These are phyloP conservation scores for Noccaea bulbosa DNA, from an alignment of 345 rosid genomes.

Conservation along the genomic window DNA sequence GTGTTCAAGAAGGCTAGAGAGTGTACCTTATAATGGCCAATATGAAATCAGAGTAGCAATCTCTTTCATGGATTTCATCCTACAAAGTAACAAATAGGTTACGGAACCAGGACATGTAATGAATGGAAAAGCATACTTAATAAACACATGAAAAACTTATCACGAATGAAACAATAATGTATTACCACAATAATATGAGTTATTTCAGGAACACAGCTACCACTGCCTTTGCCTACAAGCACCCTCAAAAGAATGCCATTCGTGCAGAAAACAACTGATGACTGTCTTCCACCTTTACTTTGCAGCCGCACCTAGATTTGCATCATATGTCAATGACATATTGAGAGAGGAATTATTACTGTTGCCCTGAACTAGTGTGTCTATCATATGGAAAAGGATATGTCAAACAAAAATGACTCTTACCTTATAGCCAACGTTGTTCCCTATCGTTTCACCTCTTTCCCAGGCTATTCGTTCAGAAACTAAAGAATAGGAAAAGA, in stretches of 20 bases:
- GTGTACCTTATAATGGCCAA: slow-evolving; percentile 84
- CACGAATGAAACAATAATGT: slow-evolving; percentile 22
- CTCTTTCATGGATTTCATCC: slow-evolving; percentile 99
- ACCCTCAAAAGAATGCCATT: slow-evolving; percentile 87
- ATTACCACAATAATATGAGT: slow-evolving; percentile 97
- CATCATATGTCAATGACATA: slow-evolving; percentile 32
- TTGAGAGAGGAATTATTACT: not conserved
- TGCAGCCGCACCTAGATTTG: slow-evolving; percentile 77
- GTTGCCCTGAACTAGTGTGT: slow-evolving; percentile 9
- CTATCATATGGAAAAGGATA: slow-evolving; percentile 15
- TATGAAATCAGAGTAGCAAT: slow-evolving; percentile 90
- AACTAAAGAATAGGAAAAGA: slow-evolving; percentile 50
- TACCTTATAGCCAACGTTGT: slow-evolving; percentile 93
- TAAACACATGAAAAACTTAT: slow-evolving; percentile 17
- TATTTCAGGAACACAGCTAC: slow-evolving; percentile 59
- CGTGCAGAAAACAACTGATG: slow-evolving; percentile 91
- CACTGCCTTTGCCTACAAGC: slow-evolving; percentile 64
- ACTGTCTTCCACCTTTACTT: slow-evolving; percentile 80
- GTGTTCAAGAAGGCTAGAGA: slow-evolving; percentile 34
- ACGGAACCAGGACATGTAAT: slow-evolving; percentile 19
- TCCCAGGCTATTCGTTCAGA: slow-evolving; percentile 88
- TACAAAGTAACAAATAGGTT: slow-evolving; percentile 48
- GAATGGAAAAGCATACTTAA: slow-evolving; percentile 14
- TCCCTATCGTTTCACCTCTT: slow-evolving; percentile 81
- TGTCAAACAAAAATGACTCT: slow-evolving; percentile 11